These are phyloP conservation scores for Pyrenopolyporus hunteri DNA, from an alignment of 495 filamentous ascomycete genomes.

Conservation along the genomic window DNA sequence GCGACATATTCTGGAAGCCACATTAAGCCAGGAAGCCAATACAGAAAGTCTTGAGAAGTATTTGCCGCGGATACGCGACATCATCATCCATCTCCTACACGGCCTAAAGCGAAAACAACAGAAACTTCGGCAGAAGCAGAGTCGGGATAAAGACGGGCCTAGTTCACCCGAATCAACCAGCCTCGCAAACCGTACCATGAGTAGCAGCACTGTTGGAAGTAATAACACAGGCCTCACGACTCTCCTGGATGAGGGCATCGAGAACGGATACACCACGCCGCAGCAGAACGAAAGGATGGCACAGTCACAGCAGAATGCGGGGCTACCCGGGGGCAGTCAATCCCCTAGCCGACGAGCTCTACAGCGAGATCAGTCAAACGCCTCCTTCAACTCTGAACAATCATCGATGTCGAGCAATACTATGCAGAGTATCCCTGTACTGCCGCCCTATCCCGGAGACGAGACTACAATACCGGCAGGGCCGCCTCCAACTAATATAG, in stretches of 20 bases:
- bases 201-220: conserved; percentile 68
- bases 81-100: conserved; percentile 96
- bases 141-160: conserved; percentile 66
- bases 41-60: conserved; percentile 89
- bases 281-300: conserved; percentile 32
- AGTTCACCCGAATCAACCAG: conserved; percentile 51
- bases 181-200: conserved; percentile 61
- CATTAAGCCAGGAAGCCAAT: conserved; percentile 94
- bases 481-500: conserved; percentile 46
- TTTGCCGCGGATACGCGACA: conserved; percentile 91
- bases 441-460: conserved; percentile 67
- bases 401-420: conserved; percentile 70
- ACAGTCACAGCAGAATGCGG: conserved; percentile 20
- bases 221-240: conserved; percentile 66
- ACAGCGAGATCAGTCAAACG: conserved; percentile 54
- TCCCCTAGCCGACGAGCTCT: conserved; percentile 51
- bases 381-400: conserved; percentile 55
- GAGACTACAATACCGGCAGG: conserved; percentile 53
- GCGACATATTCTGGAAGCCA: conserved; percentile 90
- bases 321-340: conserved; percentile 18
- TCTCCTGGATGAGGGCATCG: conserved; percentile 66
- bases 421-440: conserved; percentile 71
- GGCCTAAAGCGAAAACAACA: conserved; percentile 96
- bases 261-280: conserved; percentile 50
- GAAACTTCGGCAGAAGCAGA: conserved; percentile 79